Evolutionary conservation across 176 grass and related monocot genomes (phyloP).

Genomic region (Sorghum bicolor): DNA sequence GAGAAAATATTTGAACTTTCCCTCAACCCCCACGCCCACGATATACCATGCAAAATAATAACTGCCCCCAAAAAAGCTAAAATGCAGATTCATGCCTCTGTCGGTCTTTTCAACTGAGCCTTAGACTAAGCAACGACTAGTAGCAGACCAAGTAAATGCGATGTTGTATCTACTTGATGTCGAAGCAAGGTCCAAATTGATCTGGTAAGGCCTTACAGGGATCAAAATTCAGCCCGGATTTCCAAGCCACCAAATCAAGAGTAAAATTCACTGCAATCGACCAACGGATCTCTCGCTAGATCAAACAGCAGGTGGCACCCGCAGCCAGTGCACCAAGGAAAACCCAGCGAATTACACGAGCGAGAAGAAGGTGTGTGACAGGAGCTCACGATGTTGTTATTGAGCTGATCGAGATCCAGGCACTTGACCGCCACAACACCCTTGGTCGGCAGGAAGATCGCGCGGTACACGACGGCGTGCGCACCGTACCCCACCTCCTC

Average conservation of each 20-base stretch:
- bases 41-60: not conserved
- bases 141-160: constrained; percentile 25
- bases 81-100: constrained; percentile 21
- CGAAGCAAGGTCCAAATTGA: constrained; percentile 9
- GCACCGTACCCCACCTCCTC: constrained; percentile 94
- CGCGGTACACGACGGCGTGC: constrained; percentile 86
- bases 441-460: constrained; percentile 66
- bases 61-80: not conserved
- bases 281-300: constrained; percentile 45
- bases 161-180: not conserved
- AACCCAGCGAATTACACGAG: constrained; percentile 4
- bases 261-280: constrained; percentile 19
- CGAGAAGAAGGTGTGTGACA: not conserved
- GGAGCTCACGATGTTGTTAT: constrained; percentile 84
- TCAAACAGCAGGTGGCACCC: constrained; percentile 11
- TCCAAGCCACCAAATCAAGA: constrained; percentile 19
- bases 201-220: not conserved
- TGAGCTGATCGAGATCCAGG: constrained; percentile 99
- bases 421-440: constrained; percentile 86
- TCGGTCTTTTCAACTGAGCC: not conserved
- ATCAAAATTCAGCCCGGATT: constrained; percentile 18
- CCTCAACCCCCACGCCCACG: not conserved
- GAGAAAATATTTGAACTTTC: not conserved
- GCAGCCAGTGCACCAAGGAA: not conserved
- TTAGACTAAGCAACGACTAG: constrained; percentile 23